Evolutionary conservation across 2,329 filamentous ascomycete genomes (phyloP).

Genomic region (Sclerotinia minor): DNA sequence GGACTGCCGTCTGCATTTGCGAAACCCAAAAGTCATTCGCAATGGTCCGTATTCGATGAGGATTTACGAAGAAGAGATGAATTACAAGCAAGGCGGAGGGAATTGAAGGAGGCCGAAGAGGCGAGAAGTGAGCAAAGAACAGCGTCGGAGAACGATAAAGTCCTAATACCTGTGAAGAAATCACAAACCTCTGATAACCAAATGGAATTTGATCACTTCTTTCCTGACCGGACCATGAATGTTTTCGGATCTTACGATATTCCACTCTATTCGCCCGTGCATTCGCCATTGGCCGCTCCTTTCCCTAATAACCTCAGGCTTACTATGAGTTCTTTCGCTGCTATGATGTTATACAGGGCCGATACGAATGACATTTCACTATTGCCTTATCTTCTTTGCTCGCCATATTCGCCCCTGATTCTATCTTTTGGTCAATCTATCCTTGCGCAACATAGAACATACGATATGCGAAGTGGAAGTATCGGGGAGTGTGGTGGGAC

Average conservation of each 20-base stretch:
- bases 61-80: slow-evolving; percentile 36
- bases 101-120: slow-evolving; percentile 32
- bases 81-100: slow-evolving; percentile 32
- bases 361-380: slow-evolving; percentile 34
- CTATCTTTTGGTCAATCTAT: slow-evolving; percentile 27
- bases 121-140: slow-evolving; percentile 12
- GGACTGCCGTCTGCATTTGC: slow-evolving; percentile 41
- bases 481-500: too few species aligned
- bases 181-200: not conserved
- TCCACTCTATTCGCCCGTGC: slow-evolving; percentile 36
- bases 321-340: slow-evolving; percentile 5
- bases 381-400: slow-evolving; percentile 41
- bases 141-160: slow-evolving; percentile 18
- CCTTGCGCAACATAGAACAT: not conserved
- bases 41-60: slow-evolving; percentile 39
- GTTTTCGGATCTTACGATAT: slow-evolving; percentile 28
- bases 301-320: slow-evolving; percentile 42
- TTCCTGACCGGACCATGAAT: not conserved
- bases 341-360: slow-evolving; percentile 8
- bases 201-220: not conserved
- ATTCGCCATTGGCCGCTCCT: slow-evolving; percentile 66
- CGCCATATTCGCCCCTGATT: slow-evolving; percentile 40
- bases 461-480: not conserved
- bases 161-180: slow-evolving; percentile 29
- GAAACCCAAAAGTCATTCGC: slow-evolving; percentile 28